Evolutionary conservation across 768 basidiomycete species (phyloP), one percentile per base, ranked within the genome.

Genomic region (Leccinum uliginosum): DNA sequence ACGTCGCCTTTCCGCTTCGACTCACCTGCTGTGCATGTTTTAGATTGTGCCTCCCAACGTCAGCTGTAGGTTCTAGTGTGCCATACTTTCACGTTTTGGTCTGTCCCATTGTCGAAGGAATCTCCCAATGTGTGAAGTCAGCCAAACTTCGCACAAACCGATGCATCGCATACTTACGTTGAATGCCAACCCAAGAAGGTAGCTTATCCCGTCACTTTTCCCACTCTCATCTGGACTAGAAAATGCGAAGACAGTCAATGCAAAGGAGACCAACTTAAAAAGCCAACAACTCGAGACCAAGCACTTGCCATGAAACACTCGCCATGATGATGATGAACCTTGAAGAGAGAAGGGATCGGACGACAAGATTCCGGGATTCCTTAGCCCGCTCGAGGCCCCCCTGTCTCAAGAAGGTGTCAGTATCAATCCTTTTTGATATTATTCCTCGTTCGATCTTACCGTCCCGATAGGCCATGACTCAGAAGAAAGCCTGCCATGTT

Each of bases 301-400:
- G 76, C 86, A 82, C 56, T 11, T 19, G 19, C 40, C 40, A 43
- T 12, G 40, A 19, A 19, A 98, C 67, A 94, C 91, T 0, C 95
- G 95, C 15, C 96, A 91, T 69, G 95, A 99, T 64, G 96, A 98
- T 64, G 94, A 96, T 5, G 97, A 98, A 6, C 67, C 98, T 98
- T 62, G 77, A 71, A 3, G 82, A 83, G 23, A 89, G 85, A 21
- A 80, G 77, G 47, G 83, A 81, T 51, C 90, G 90, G n/a, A 79
- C 86, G 79, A 94, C 91, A 68, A 82, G 85, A 26, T 81, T 89
- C 29, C 77, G 29, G 11, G 29, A 30, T 98, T 9, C n/a, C 32
- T 73, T 98, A 51, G 81, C 89, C 19, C 98, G 71, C 98, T 98
- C 65, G 96, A 98, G 5, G 10, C 10, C 24, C 7, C 14, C 23